A percentile compares a stretch with the other conserved stretches of the same genome.
phyloP scores from a whole-genome alignment of 345 rosid species.

The Schrenkiella parvula region DNA sequence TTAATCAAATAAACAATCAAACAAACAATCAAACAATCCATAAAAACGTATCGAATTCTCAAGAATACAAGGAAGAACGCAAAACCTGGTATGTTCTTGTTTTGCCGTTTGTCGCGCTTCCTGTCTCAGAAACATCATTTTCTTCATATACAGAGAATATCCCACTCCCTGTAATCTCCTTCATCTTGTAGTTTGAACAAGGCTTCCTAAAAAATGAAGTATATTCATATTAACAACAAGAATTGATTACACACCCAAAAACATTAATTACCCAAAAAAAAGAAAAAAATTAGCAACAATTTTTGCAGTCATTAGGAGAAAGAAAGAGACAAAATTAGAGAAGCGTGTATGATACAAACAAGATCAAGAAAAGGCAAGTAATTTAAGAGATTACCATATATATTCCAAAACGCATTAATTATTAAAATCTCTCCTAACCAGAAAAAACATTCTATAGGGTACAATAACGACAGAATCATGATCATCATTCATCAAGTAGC shows the following conservation, averaged over 20 bases:
- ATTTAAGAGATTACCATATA: not conserved
- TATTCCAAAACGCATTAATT: not conserved
- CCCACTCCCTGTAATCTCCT: slow-evolving; percentile 93
- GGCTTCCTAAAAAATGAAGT: slow-evolving; percentile 54
- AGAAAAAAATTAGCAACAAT: not conserved
- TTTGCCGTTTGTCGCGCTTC: slow-evolving; percentile 44
- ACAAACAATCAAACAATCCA: not conserved
- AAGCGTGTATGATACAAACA: not conserved
- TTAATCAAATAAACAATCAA: not conserved
- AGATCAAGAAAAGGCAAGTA: not conserved
- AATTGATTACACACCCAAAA: not conserved
- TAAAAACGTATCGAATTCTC: not conserved
- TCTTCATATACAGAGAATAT: slow-evolving; percentile 70
- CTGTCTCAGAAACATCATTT: slow-evolving; percentile 46
- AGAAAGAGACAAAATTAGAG: not conserved
- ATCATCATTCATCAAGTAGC: not conserved
- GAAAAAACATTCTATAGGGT: slow-evolving; percentile 15
- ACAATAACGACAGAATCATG: slow-evolving; percentile 13
- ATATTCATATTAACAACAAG: not conserved
- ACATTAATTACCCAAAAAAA: not conserved
- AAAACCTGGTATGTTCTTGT: slow-evolving; percentile 84
- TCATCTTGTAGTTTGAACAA: slow-evolving; percentile 88
- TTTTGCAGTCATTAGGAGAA: not conserved
- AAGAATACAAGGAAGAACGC: not conserved
- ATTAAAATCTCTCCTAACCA: not conserved